Base-by-base conservation (phyloP, 1,284 basidiomycete genomes). In the Athelia sp. region DNA sequence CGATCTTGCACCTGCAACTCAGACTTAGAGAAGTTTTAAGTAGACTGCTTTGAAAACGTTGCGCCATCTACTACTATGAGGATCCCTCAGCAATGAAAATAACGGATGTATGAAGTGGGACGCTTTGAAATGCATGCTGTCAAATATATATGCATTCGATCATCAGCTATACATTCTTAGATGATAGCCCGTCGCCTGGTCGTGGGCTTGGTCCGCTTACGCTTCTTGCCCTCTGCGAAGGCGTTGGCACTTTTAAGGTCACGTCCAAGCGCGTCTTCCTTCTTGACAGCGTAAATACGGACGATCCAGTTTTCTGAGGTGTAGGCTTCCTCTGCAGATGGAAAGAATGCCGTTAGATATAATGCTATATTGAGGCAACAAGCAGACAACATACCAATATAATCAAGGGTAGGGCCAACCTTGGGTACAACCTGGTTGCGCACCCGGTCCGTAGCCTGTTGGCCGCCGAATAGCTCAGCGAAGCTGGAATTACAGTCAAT, bases 291-390 rank as follows among this genome's bases (percentile, higher is more conserved):
- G 65, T 94, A 99, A 63, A 99, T 98, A 44, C 97, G 87, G 52
- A 93, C 93, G 59, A 98, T 95, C 95, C 94, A 98, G 70, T 98
- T 98, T 72, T 98, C 94, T 9, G 91, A 93, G 1, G 94, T 97
- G 74, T 94, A 98, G 8, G 93, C 94, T 68, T 98, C 94, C 58
- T 97, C 92, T 90, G 58, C 45, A 51, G 47, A 15, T 34, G n/a
- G 45, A 32, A 43, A 53, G 51, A 54, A 59, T n/a, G 36, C 50
- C 36, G 56, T 50, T 29, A 29, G 26, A 29, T 13, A 29, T n/a
- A n/a, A n/a, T 43, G 44, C 51, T 51, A 44, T 50, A 45, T 46
- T 43, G 18, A 19, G 13, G 40, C 34, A 54, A 22, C 34, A 56
- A 46, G 38, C 6, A 8, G 43, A 47, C 40, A 38, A 51, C 83